Conservation (phyloP, 2,329 filamentous ascomycete genomes). For the Fusarium keratoplasticum region DNA sequence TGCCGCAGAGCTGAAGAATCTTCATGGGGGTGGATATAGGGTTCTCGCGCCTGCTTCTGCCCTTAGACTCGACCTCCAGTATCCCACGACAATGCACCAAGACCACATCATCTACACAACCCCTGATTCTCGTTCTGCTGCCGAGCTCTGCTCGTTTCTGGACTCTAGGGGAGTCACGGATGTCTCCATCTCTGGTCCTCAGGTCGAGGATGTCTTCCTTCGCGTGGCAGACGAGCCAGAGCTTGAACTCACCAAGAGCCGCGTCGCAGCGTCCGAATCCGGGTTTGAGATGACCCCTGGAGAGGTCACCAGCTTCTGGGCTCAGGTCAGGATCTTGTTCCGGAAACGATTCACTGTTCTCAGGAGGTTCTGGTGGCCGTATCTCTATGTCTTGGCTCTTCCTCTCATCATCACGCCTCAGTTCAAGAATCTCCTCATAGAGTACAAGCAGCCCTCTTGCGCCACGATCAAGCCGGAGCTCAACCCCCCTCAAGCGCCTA, state of each 20-base stretch:
- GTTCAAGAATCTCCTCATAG: conserved; percentile 76
- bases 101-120: conserved; percentile 68
- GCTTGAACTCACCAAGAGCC: conserved; percentile 2
- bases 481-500: neutral
- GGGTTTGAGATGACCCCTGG: conserved; percentile 21
- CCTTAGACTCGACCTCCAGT: conserved; percentile 46
- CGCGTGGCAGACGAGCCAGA: conserved; percentile 38
- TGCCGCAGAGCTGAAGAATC: conserved; percentile 72
- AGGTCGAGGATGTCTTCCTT: conserved; percentile 51
- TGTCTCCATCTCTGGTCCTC: conserved; percentile 46
- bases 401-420: conserved; percentile 80
- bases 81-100: conserved; percentile 61
- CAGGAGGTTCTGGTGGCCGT: conserved; percentile 80
- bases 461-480: conserved; percentile 42
- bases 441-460: conserved; percentile 62
- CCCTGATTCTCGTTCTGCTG: conserved; percentile 49
- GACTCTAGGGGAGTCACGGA: conserved; percentile 59
- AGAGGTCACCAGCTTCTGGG: conserved; percentile 25
- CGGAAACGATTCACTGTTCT: conserved; percentile 79
- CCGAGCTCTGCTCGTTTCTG: conserved; percentile 53
- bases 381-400: conserved; percentile 77
- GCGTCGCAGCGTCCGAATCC: neutral
- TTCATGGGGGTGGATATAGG: conserved; percentile 72
- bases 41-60: conserved; percentile 57
- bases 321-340: conserved; percentile 77